These are phyloP conservation scores for Cajanus cajan DNA, from an alignment of 306 rosid species.

Conservation along the genomic window DNA sequence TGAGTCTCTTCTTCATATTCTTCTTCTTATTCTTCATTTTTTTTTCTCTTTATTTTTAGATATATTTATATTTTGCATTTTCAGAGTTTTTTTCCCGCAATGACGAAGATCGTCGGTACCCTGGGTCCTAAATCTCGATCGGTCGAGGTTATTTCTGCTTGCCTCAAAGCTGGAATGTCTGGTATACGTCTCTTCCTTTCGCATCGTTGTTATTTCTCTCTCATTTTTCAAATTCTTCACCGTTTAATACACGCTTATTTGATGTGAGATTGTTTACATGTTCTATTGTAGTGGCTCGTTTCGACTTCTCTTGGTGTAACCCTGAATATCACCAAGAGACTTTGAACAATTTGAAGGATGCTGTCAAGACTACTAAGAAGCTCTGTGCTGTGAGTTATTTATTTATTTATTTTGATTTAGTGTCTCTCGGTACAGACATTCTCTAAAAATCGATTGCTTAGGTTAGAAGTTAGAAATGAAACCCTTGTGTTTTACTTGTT, in stretches of 20 bases:
- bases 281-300: constrained; percentile 79
- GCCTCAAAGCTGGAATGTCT: constrained; percentile 96
- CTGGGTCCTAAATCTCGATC: constrained; percentile 94
- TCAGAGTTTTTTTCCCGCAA: constrained; percentile 89
- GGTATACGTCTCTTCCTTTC: constrained; percentile 41
- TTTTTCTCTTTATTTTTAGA: background rate
- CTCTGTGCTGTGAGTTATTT: constrained; percentile 81
- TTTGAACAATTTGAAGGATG: constrained; percentile 78
- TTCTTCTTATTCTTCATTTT: background rate
- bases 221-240: background rate
- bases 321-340: constrained; percentile 82
- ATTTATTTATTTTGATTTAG: background rate
- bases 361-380: constrained; percentile 79
- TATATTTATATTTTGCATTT: background rate
- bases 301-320: constrained; percentile 94
- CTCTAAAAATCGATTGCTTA: background rate
- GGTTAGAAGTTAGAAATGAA: background rate
- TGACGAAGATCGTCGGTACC: constrained; percentile 98
- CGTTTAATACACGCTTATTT: background rate
- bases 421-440: background rate
- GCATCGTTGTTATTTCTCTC: background rate
- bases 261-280: constrained; percentile 8
- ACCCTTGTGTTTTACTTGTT: constrained; percentile 11
- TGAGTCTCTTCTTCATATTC: constrained; percentile 25
- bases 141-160: constrained; percentile 62